Evolutionary conservation across 495 filamentous ascomycete genomes (phyloP), one percentile per base, ranked within the genome.

Genomic region (Aspergillus incahuasiensis): DNA sequence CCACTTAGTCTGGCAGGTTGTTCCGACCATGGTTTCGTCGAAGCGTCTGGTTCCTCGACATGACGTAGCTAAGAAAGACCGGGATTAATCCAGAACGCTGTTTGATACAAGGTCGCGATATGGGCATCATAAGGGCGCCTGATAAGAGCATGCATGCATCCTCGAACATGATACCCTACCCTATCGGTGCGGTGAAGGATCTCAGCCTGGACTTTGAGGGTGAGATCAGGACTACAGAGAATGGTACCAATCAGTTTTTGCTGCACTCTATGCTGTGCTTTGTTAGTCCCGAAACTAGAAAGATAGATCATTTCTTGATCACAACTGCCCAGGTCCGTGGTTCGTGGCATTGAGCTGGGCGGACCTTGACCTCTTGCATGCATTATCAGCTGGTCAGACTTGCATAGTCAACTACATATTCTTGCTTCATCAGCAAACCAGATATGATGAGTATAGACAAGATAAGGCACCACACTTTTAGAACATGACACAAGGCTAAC

Each of bases 1-100:
- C 48, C 48, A 24, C 34, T 40, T 50, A 16, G 34, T 50, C 35
- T 40, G 48, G 48, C 48, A 50, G 48, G 20, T 50, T 34, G 28
- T 50, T 25, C 21, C 48, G 34, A 50, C 34, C 34, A 34, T 5
- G 4, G 48, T n/a, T n/a, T 22, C 24, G 48, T 40, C 21, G 34
- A 50, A 13, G 30, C 30, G 48, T 50, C 12, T 15, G 20, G 3
- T 39, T 40, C 28, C 22, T 16, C 34, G 11, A 12, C 19, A 50
- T 50, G 48, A 50, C 48, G 48, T 50, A 35, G 28, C 8, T 30
- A 32, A 38, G 25, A n/a, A 15, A 34, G 22, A 16, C 35, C 46
- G 30, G 21, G 46, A 24, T 25, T 11, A 11, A 15, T 35, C 12
- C 32, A 35, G 5, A 35, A 35, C 2, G 6, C 32, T 28, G 32